Evolutionary conservation across 306 rosid species (phyloP), one percentile per base, ranked within the genome.

Genomic region (Cucurbita ficifolia): DNA sequence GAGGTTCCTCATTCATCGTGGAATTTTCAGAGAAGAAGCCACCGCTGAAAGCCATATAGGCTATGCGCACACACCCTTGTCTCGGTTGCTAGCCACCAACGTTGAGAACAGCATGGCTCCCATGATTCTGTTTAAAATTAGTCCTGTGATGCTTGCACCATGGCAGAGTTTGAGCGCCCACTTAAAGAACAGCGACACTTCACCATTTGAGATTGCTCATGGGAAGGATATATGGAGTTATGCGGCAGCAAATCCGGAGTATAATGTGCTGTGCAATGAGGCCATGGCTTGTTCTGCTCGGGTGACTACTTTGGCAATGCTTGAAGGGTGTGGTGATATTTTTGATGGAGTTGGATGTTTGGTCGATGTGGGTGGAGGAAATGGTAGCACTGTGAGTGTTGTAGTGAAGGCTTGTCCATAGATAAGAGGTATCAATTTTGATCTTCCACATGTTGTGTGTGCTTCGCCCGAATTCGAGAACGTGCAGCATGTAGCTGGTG

Each of bases 361-460:
- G 56, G 98, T 93, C 4, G 96, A 93, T 61, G 96, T 87, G 1
- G 98, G 96, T 2, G 93, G 92, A 0, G 98, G 96, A 13, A 82
- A 82, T 14, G 98, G 96, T 4, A 84, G 85, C 1, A 7, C 80
- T 55, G 72, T 86, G 80, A 1, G 74, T 5, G 2, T 80, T 53
- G 10, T 88, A 10, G 79, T 58, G 0, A 50, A 80, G 76, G 88
- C 81, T 6, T 83, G 59, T 12, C 88, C 93, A 17, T 67, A 79
- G 82, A 81, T 90, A 16, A 56, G 5, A 18, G 82, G 83, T 75
- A 83, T 88, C 73, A 92, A 92, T 69, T 90, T 87, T 18, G 96
- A 92, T 76, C 88, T 86, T 72, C 87, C 88, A 1, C 91, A 90
- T 35, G 96, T 92, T 18, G 84, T 86, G 17, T 63, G 78, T 14